Conservation (phyloP, 352 stramenopile species). For the Pythium phragmitis region DNA sequence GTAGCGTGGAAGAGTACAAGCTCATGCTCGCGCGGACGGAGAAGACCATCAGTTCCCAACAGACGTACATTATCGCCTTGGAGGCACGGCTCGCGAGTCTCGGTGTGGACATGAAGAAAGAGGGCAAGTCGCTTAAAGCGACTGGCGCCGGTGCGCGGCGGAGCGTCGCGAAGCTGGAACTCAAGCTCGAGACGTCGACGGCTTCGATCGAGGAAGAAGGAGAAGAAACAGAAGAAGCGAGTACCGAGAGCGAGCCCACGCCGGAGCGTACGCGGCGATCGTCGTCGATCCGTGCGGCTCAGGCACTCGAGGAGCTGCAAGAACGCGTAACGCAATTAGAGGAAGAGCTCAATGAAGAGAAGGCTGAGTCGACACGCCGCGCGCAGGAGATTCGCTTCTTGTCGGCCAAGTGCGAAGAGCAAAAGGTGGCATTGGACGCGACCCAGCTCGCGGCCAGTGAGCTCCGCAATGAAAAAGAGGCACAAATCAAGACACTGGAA, state of each 20-base stretch:
- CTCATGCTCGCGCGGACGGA: conserved; percentile 77
- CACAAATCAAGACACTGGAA: conserved; percentile 58
- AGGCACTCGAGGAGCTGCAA: conserved; percentile 69
- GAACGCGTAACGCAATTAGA: conserved; percentile 67
- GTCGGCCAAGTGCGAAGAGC: conserved; percentile 61
- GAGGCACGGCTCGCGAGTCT: conserved; percentile 53
- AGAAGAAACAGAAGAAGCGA: conserved; percentile 2
- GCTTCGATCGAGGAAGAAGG: conserved; percentile 23
- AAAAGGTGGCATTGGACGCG: conserved; percentile 54
- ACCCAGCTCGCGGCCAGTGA: conserved; percentile 62
- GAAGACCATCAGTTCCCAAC: conserved; percentile 75
- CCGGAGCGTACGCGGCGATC: conserved; percentile 29
- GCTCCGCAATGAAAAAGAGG: conserved; percentile 66
- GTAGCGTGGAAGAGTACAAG: conserved; percentile 91
- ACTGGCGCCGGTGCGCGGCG: background rate
- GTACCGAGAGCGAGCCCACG: conserved; percentile 6
- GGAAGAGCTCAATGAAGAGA: conserved; percentile 79
- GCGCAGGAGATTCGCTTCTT: conserved; percentile 76
- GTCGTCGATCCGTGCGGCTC: conserved; percentile 50
- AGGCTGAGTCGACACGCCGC: conserved; percentile 70
- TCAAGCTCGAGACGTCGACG: conserved; percentile 5
- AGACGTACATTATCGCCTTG: conserved; percentile 82
- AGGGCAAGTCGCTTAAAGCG: conserved; percentile 15
- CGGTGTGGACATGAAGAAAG: conserved; percentile 30
- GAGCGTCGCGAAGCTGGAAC: conserved; percentile 14